Base-by-base conservation (phyloP, 108 stramenopile species). In the Cyclotella kingstonii region DNA sequence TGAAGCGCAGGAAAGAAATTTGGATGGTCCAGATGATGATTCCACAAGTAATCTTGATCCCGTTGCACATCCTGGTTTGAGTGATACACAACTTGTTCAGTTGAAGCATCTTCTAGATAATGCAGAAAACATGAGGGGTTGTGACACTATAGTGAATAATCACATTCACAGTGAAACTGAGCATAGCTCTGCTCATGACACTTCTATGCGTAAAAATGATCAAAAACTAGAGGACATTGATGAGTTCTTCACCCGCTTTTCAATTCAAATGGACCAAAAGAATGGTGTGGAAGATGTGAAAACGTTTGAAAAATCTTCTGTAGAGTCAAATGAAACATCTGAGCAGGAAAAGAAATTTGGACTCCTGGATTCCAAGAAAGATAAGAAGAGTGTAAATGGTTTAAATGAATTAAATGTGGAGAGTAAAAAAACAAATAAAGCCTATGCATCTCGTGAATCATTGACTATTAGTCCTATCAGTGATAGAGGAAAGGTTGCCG, bases 181-280 rank as follows among this genome's bases (percentile, higher is more conserved):
- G 43, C 25, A 60, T 23, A 31, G 28, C 29, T 15, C 7, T 2
- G 29, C 19, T 6, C 11, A 41, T 2, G 9, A 22, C n/a, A 28
- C 8, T 1, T 11, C 27, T 26, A 40, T 41, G 34, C 18, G 10
- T 18, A 18, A 33, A 36, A 8, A 14, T 1, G 52, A 18, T 17
- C 21, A 51, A 12, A 46, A 63, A 31, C 21, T 54, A 10, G 52
- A 44, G 31, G 63, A 63, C 19, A 48, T 72, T 34, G 73, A 60
- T 66, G 60, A 50, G 26, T 74, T 74, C 45, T 74, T 74, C 27
- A 19, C 63, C 14, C 56, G 55, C 33, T 74, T 74, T 61, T 63
- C 64, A 6, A 60, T 74, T n/a, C 45, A 74, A n/a, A 53, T 29
- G 15, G 41, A 19, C 21, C 34, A 28, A 4, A 6, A 60, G 8